These are phyloP conservation scores for Dunaliella primolecta DNA, from an alignment of 139 green algal species.

Conservation along the genomic window DNA sequence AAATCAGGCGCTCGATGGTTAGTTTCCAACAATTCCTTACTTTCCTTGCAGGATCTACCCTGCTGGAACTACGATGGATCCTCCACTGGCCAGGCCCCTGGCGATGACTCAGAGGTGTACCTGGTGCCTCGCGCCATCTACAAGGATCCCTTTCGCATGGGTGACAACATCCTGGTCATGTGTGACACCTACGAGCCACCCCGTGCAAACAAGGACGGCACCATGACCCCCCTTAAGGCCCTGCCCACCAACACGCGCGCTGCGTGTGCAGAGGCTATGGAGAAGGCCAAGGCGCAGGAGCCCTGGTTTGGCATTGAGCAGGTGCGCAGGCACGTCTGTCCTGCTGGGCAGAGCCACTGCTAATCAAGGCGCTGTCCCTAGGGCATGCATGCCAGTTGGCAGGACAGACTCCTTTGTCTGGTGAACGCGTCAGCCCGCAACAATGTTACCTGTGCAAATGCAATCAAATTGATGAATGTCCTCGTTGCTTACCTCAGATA, in stretches of 20 bases:
- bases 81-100: slow-evolving; percentile 88
- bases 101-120: slow-evolving; percentile 84
- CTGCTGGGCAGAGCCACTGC: too few relatives aligned
- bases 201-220: slow-evolving; percentile 60
- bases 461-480: too few relatives aligned
- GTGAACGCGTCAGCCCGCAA: too few relatives aligned
- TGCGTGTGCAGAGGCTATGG: slow-evolving; percentile 62
- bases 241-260: slow-evolving; percentile 92
- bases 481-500: too few relatives aligned
- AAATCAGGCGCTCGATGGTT: too few relatives aligned
- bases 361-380: too few relatives aligned
- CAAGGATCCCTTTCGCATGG: slow-evolving; percentile 42
- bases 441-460: too few relatives aligned
- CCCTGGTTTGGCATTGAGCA: slow-evolving; percentile 97
- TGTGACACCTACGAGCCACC: slow-evolving; percentile 91
- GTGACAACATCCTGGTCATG: slow-evolving; percentile 95
- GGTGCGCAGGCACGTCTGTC: slow-evolving; percentile 3
- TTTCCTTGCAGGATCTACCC: slow-evolving; percentile 76
- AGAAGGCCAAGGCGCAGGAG: slow-evolving; percentile 67
- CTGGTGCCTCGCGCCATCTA: slow-evolving; percentile 74
- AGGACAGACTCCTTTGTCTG: too few relatives aligned
- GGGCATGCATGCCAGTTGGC: neutral
- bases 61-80: slow-evolving; percentile 97
- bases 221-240: slow-evolving; percentile 55
- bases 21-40: too few relatives aligned